Base-by-base conservation (phyloP, 805 yeast genomes). In the Millerozyma miso region DNA sequence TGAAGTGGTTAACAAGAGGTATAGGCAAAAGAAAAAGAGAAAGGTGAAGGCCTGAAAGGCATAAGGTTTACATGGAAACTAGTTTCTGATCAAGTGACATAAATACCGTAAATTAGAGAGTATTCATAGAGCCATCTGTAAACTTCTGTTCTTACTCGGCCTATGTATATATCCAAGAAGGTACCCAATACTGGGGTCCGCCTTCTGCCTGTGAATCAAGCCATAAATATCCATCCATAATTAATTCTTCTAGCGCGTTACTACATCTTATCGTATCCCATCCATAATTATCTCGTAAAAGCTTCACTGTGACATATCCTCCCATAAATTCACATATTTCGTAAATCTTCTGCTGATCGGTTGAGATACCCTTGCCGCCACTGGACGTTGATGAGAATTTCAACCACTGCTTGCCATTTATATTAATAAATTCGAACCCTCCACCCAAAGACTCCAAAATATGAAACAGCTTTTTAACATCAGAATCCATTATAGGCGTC, bases 201-300 rank as follows among this genome's bases (percentile, higher is more conserved):
- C 61, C 16, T 1, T 52, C 63, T 40, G 75, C 82, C 38, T 55
- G 64, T 4, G 64, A 62, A 58, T 90, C 98, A 1, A 89, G 66
- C 99, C 99, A 91, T 12, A 91, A 65, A 41, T 88, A 71, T 3
- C 98, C 97, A 39, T 74, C 74, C 48, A 84, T 72, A 1, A 90
- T 84, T 88, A 91, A 81, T 37, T 85, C 91, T 32, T 85, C 83
- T 4, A 91, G 56, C 3, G 81, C 83, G 0, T 80, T 65, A 48
- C 73, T 73, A 41, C 86, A 74, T 42, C 96, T 67, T 2, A 77
- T 66, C 2, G 57, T 56, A 39, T 75, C 79, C 99, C 99, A 91
- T 1, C 73, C 72, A 45, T 83, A 77, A 55, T 91, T 93, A 51
- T 84, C 97, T 12, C 74, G 60, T 32, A 91, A 63, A 20, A 89